These are phyloP conservation scores for Breynia disticha DNA, from an alignment of 441 rosid species.

Conservation along the genomic window DNA sequence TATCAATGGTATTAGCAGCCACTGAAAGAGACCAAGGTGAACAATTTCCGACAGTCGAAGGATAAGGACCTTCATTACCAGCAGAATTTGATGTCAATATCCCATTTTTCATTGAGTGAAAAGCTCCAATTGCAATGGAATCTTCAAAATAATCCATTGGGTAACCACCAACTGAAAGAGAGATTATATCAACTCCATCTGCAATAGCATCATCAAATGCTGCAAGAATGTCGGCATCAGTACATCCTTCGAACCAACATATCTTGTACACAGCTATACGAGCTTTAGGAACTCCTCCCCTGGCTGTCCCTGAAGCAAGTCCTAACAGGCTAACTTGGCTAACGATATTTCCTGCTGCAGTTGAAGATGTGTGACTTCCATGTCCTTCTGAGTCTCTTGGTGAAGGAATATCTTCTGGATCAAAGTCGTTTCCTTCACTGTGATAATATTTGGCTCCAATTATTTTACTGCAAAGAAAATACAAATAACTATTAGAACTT, in stretches of 20 bases:
- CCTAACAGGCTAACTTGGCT: conserved; percentile 39
- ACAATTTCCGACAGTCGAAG: conserved; percentile 40
- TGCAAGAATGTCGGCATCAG: conserved; percentile 71
- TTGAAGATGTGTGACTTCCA: conserved; percentile 75
- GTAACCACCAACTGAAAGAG: conserved; percentile 61
- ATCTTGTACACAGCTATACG: conserved; percentile 73
- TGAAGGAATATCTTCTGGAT: conserved; percentile 14
- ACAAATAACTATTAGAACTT: neutral
- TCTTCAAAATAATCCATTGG: conserved; percentile 45
- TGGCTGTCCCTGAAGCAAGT: conserved; percentile 30
- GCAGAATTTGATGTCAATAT: conserved; percentile 69
- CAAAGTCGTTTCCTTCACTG: conserved; percentile 31
- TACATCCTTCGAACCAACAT: conserved; percentile 58
- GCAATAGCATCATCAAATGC: conserved; percentile 77
- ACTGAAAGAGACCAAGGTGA: conserved; percentile 83
- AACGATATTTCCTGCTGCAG: conserved; percentile 57
- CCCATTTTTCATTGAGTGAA: conserved; percentile 54
- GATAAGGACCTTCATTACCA: conserved; percentile 66
- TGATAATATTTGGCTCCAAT: conserved; percentile 61
- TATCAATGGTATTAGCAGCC: conserved; percentile 63
- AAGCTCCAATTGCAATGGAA: conserved; percentile 69
- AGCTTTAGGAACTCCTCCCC: conserved; percentile 64
- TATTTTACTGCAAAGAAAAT: conserved; percentile 27
- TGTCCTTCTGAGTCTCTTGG: conserved; percentile 72
- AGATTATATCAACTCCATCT: conserved; percentile 71